A percentile compares a stretch with the other conserved stretches of the same genome.
Conservation (phyloP, 345 rosid species). For the Corchorus olitorius region DNA sequence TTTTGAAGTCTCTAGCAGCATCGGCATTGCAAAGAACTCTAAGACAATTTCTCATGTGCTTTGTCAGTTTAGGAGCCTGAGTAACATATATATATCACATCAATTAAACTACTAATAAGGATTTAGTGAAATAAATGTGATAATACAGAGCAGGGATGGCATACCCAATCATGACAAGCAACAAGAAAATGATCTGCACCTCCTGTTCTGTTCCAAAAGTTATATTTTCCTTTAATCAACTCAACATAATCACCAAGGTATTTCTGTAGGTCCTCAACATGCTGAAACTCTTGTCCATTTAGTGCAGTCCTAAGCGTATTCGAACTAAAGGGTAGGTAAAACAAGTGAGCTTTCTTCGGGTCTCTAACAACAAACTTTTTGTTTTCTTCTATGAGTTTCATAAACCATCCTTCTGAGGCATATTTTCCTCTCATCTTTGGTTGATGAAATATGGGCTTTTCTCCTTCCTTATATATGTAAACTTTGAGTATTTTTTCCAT, state of each 20-base stretch:
- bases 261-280: constrained; percentile 42
- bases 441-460: constrained; percentile 65
- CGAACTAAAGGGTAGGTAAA: constrained; percentile 80
- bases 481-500: constrained; percentile 79
- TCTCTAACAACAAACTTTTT: constrained; percentile 71
- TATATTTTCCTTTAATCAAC: constrained; percentile 57
- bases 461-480: constrained; percentile 81
- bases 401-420: constrained; percentile 72
- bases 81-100: constrained; percentile 24
- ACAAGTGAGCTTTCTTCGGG: constrained; percentile 83
- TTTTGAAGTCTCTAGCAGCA: constrained; percentile 65
- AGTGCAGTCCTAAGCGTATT: constrained; percentile 51
- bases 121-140: background rate
- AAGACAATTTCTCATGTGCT: constrained; percentile 59
- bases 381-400: constrained; percentile 77
- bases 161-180: constrained; percentile 98
- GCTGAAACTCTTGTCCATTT: constrained; percentile 36
- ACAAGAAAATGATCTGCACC: constrained; percentile 91
- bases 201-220: constrained; percentile 80
- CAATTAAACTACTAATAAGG: constrained; percentile 7
- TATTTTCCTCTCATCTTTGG: constrained; percentile 75
- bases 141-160: constrained; percentile 16
- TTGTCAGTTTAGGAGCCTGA: constrained; percentile 68
- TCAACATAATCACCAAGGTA: constrained; percentile 57
- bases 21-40: constrained; percentile 80